Percentiles rank a stretch among this genome's conserved stretches.
Evolutionary conservation across 768 basidiomycete species (phyloP).

Genomic region (Leccinum subtestaceum): DNA sequence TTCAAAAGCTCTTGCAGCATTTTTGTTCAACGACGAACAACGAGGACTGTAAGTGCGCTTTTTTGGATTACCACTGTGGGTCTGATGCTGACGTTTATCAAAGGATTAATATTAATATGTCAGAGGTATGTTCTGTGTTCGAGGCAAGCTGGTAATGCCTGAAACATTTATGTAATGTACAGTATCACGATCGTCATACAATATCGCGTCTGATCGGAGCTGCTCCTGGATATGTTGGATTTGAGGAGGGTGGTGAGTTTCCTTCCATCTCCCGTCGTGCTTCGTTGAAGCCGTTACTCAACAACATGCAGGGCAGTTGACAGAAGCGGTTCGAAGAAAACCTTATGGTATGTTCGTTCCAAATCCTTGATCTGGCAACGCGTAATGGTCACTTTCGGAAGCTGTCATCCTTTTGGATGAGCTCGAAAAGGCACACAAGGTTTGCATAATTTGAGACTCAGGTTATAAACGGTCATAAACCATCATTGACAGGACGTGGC

Average conservation of each 20-base stretch:
- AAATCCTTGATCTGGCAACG: background rate
- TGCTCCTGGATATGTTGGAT: slow-evolving; percentile 77
- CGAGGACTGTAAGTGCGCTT: slow-evolving; percentile 65
- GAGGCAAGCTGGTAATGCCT: background rate
- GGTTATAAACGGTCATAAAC: background rate
- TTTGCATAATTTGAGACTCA: slow-evolving; percentile 17
- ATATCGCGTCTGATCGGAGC: slow-evolving; percentile 90
- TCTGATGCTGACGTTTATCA: slow-evolving; percentile 1
- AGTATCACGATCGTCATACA: slow-evolving; percentile 22
- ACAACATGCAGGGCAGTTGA: slow-evolving; percentile 47
- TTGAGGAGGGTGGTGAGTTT: slow-evolving; percentile 63
- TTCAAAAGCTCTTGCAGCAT: slow-evolving; percentile 82
- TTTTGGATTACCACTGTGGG: background rate
- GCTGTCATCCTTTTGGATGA: slow-evolving; percentile 68
- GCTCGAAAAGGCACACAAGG: slow-evolving; percentile 81
- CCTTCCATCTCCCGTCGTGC: background rate
- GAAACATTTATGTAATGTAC: too few species aligned
- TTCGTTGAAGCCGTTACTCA: background rate
- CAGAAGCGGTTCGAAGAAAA: slow-evolving; percentile 60
- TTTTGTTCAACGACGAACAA: slow-evolving; percentile 88
- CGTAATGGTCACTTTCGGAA: slow-evolving; percentile 14
- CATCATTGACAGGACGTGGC: slow-evolving; percentile 62
- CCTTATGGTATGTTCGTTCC: slow-evolving; percentile 45
- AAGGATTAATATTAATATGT: slow-evolving; percentile 92
- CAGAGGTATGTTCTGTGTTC: slow-evolving; percentile 47